Percentiles rank a stretch among this genome's conserved stretches.
phyloP scores from a whole-genome alignment of 2,329 filamentous ascomycete genomes.

The Pochonia chlamydosporia region DNA sequence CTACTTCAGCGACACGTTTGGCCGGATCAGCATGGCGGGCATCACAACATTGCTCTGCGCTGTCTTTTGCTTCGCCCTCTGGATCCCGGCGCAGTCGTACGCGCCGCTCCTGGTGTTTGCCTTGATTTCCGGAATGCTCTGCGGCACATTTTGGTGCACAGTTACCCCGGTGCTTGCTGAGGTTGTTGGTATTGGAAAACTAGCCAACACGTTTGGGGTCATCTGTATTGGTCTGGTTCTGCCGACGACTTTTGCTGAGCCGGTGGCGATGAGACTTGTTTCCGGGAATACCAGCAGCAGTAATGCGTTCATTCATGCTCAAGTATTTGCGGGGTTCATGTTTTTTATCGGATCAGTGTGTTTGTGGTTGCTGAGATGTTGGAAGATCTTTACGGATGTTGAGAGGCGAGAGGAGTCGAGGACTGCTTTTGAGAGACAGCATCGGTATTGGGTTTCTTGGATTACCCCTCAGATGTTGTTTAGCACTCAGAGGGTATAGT shows the following conservation, averaged over 20 bases:
- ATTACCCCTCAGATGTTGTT: slow-evolving; percentile 11
- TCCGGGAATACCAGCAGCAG: slow-evolving; percentile 29
- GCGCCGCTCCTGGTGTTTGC: slow-evolving; percentile 54
- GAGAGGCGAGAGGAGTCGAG: background rate
- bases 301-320: slow-evolving; percentile 46
- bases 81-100: slow-evolving; percentile 54
- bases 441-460: slow-evolving; percentile 8
- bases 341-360: slow-evolving; percentile 51
- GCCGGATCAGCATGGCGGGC: slow-evolving; percentile 57
- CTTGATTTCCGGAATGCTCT: slow-evolving; percentile 49
- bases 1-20: slow-evolving; percentile 54
- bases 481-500: background rate
- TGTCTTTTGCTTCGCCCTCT: slow-evolving; percentile 54
- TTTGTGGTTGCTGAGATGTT: slow-evolving; percentile 49
- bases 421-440: background rate
- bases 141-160: slow-evolving; percentile 55
- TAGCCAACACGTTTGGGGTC: slow-evolving; percentile 51
- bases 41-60: slow-evolving; percentile 33
- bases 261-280: slow-evolving; percentile 47
- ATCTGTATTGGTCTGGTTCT: slow-evolving; percentile 54
- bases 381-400: slow-evolving; percentile 44
- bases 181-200: slow-evolving; percentile 51
- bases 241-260: slow-evolving; percentile 41
- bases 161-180: slow-evolving; percentile 55
- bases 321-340: slow-evolving; percentile 56